Evolutionary conservation across 2,329 filamentous ascomycete species (phyloP).

Genomic region (Biscogniauxia mediterranea): DNA sequence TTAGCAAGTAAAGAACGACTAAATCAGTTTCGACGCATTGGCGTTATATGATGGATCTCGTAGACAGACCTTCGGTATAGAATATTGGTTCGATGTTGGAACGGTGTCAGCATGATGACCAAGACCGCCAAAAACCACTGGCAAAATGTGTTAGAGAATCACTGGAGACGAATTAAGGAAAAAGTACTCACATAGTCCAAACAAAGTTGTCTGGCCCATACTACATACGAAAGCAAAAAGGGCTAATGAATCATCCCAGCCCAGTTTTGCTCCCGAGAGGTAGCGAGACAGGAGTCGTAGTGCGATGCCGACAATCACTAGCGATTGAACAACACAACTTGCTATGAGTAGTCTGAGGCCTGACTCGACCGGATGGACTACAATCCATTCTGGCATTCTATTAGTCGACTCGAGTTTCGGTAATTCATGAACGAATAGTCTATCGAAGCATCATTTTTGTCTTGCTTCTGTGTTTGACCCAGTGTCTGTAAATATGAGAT

Average conservation of each 20-base stretch:
- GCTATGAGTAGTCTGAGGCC: slow-evolving; percentile 17
- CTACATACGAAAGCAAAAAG: slow-evolving; percentile 13
- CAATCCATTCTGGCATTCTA: neutral
- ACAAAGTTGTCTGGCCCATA: slow-evolving; percentile 14
- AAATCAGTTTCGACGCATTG: neutral
- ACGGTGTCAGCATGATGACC: slow-evolving; percentile 17
- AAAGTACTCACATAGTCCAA: slow-evolving; percentile 16
- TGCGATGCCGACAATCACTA: slow-evolving; percentile 13
- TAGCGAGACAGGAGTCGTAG: slow-evolving; percentile 18
- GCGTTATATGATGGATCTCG: neutral
- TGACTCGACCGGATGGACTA: slow-evolving; percentile 7
- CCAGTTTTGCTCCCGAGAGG: slow-evolving; percentile 13
- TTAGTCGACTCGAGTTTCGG: neutral
- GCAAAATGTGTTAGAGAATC: neutral
- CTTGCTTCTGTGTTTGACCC: neutral
- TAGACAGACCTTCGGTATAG: slow-evolving; percentile 17
- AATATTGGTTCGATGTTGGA: slow-evolving; percentile 19
- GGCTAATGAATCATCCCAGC: slow-evolving; percentile 20
- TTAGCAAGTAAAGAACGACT: neutral
- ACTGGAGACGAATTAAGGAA: neutral
- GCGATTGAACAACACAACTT: slow-evolving; percentile 10
- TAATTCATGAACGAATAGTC: neutral
- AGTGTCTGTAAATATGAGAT: neutral
- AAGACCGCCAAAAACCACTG: slow-evolving; percentile 21
- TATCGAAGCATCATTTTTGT: neutral